These are phyloP conservation scores for Penicillium silybi DNA, from an alignment of 495 filamentous ascomycete species.

Conservation along the genomic window DNA sequence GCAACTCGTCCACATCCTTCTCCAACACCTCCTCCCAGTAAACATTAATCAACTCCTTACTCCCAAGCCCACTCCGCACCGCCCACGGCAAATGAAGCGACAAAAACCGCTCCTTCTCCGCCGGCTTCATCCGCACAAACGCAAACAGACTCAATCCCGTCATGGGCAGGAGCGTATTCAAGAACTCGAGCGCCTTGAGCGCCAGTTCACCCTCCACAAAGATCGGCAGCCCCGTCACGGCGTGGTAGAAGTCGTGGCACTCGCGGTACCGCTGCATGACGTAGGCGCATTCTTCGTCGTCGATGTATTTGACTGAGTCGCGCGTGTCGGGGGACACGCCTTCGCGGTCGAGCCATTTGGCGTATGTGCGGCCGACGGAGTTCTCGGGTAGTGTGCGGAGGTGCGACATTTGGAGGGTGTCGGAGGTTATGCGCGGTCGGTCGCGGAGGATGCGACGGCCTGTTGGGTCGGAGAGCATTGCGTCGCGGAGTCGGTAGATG, in stretches of 20 bases:
- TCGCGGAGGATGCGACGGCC: conserved; percentile 90
- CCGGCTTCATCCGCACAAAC: conserved; percentile 65
- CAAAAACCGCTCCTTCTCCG: conserved; percentile 69
- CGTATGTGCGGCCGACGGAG: conserved; percentile 83
- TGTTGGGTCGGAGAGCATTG: conserved; percentile 79
- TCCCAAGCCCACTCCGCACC: conserved; percentile 69
- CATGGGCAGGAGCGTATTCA: conserved; percentile 93
- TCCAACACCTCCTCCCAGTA: conserved; percentile 97
- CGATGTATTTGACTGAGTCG: conserved; percentile 76
- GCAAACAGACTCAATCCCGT: conserved; percentile 79
- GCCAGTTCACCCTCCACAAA: conserved; percentile 91
- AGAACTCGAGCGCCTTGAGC: conserved; percentile 93
- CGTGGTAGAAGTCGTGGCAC: conserved; percentile 98
- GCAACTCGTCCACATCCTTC: conserved; percentile 73
- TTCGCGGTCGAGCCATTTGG: conserved; percentile 84
- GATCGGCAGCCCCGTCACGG: conserved; percentile 85
- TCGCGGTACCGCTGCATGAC: conserved; percentile 99
- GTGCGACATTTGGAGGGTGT: conserved; percentile 62
- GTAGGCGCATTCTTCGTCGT: conserved; percentile 92
- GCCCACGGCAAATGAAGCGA: conserved; percentile 86
- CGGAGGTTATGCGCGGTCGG: conserved; percentile 80
- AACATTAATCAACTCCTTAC: conserved; percentile 87
- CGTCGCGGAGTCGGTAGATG: conserved; percentile 84
- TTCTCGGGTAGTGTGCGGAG: conserved; percentile 68
- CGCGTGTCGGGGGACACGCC: conserved; percentile 91